phyloP scores from a whole-genome alignment of 805 yeast genomes.

The Danielia oregonensis region DNA sequence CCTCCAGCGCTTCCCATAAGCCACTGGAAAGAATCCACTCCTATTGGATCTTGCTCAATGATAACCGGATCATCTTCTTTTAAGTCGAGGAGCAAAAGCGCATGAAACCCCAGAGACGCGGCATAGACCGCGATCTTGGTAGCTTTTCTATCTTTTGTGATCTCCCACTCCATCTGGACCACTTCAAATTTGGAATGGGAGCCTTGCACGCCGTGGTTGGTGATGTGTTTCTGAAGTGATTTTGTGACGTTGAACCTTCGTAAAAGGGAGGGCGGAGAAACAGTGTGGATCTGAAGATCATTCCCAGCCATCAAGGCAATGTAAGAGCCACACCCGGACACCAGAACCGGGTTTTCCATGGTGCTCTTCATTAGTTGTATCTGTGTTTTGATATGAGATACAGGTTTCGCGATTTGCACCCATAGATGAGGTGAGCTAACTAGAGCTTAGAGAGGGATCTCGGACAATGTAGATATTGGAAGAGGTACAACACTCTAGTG shows the following conservation, averaged over 20 bases:
- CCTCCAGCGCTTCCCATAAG: conserved; percentile 26
- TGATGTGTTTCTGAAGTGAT: not conserved
- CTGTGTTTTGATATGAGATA: too few species aligned
- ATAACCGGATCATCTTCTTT: conserved; percentile 23
- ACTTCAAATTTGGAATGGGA: not conserved
- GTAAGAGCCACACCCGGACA: conserved; percentile 6
- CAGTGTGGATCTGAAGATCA: not conserved
- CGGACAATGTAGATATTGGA: too few species aligned
- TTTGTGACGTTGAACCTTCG: not conserved
- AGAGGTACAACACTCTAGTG: too few species aligned
- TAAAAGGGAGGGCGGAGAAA: conserved; percentile 1
- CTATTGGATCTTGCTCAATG: conserved; percentile 28
- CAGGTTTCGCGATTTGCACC: not conserved
- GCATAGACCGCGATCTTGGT: conserved; percentile 29
- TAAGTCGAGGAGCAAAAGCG: conserved; percentile 24
- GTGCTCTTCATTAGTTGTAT: too few species aligned
- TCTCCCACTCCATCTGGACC: conserved; percentile 23
- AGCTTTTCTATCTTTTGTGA: conserved; percentile 8
- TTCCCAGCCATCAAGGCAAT: conserved; percentile 3
- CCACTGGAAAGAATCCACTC: conserved; percentile 33
- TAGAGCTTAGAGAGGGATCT: too few species aligned
- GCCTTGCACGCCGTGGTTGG: not conserved
- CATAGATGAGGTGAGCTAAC: too few species aligned
- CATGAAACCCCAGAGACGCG: conserved; percentile 15
- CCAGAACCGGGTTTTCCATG: not conserved